Evolutionary conservation across 2,329 filamentous ascomycete genomes (phyloP).

Genomic region (Hymenoscyphus linearis): DNA sequence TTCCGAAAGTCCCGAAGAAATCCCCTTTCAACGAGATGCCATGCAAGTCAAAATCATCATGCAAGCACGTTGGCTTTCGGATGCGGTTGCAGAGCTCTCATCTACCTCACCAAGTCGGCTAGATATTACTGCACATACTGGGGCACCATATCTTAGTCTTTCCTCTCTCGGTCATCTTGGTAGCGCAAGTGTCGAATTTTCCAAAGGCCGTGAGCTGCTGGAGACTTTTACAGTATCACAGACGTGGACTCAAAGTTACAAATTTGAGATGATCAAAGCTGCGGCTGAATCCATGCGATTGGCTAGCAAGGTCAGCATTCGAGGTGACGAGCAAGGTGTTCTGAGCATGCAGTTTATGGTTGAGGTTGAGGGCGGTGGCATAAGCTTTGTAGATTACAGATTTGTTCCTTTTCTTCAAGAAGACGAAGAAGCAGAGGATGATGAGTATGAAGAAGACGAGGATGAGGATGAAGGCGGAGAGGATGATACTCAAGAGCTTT

Average conservation of each 20-base stretch:
- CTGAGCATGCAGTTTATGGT: conserved; percentile 96
- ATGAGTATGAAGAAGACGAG: conserved; percentile 31
- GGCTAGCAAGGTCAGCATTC: conserved; percentile 85
- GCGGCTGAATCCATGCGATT: conserved; percentile 89
- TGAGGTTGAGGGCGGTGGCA: conserved; percentile 65
- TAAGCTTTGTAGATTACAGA: conserved; percentile 76
- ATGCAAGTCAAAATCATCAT: conserved; percentile 93
- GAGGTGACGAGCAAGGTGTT: conserved; percentile 84
- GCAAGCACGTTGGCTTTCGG: conserved; percentile 67
- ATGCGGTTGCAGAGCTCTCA: conserved; percentile 64
- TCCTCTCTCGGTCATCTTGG: conserved; percentile 57
- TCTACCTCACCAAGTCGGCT: conserved; percentile 61
- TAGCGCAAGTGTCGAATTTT: conserved; percentile 61
- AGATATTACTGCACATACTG: conserved; percentile 56
- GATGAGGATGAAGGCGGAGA: not conserved
- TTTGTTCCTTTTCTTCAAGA: conserved; percentile 70
- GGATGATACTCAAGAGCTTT: not conserved
- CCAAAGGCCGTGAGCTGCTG: conserved; percentile 59
- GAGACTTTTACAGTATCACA: conserved; percentile 66
- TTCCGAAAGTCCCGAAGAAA: conserved; percentile 68
- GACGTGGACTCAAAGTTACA: conserved; percentile 67
- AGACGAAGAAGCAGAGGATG: conserved; percentile 45
- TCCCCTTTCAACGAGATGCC: conserved; percentile 78
- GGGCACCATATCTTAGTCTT: conserved; percentile 68
- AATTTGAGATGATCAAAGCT: conserved; percentile 79